phyloP scores from a whole-genome alignment of 2,329 filamentous ascomycete species.

The Penicillium paneum region DNA sequence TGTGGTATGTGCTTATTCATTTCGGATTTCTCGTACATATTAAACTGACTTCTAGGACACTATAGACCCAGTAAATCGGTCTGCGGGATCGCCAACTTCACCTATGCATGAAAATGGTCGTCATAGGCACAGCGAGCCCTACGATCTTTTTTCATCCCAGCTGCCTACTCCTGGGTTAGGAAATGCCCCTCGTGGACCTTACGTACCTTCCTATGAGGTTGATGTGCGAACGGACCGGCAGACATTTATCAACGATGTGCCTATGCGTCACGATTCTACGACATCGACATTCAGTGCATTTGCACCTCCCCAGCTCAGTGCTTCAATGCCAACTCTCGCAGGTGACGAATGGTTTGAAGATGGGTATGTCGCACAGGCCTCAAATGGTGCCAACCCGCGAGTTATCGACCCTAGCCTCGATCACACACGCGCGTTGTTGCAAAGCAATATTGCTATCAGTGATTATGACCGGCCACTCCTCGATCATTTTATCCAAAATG shows the following conservation, averaged over 20 bases:
- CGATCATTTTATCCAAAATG: slow-evolving; percentile 85
- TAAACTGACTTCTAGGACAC: not conserved
- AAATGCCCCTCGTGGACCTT: not conserved
- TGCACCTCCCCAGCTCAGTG: slow-evolving; percentile 70
- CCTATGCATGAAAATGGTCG: slow-evolving; percentile 46
- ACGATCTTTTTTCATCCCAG: slow-evolving; percentile 47
- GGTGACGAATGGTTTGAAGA: slow-evolving; percentile 70
- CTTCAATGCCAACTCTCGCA: slow-evolving; percentile 63
- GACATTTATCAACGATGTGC: slow-evolving; percentile 88
- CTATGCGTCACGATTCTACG: slow-evolving; percentile 78
- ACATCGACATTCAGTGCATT: slow-evolving; percentile 90
- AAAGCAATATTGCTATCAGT: slow-evolving; percentile 76
- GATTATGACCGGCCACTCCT: slow-evolving; percentile 83
- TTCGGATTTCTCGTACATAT: not conserved
- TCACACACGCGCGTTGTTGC: slow-evolving; percentile 56
- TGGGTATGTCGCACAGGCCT: slow-evolving; percentile 69
- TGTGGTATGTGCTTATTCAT: not conserved
- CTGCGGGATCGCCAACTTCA: slow-evolving; percentile 52
- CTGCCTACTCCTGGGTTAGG: slow-evolving; percentile 60
- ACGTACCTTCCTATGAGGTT: slow-evolving; percentile 69
- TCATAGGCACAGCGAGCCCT: slow-evolving; percentile 51
- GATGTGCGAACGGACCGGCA: slow-evolving; percentile 95
- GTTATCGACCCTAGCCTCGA: slow-evolving; percentile 15
- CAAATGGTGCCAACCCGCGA: slow-evolving; percentile 21
- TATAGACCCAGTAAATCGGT: slow-evolving; percentile 46